These are phyloP conservation scores for Gnaphalium uliginosum DNA, from an alignment of 129 eudicot species.

Conservation along the genomic window DNA sequence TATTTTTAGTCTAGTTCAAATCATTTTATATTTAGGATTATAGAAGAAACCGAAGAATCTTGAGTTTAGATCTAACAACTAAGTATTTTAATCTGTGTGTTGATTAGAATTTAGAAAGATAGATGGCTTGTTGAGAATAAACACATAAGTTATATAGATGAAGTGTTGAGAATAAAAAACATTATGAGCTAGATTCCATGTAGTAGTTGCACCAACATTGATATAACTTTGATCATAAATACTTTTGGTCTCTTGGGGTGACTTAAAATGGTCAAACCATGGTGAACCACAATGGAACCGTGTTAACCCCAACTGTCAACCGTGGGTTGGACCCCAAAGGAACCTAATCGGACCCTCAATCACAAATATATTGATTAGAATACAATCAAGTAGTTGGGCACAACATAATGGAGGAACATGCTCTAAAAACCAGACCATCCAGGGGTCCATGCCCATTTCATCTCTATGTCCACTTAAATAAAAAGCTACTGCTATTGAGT, in stretches of 20 bases:
- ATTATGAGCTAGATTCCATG: conserved; percentile 22
- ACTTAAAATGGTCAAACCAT: conserved; percentile 30
- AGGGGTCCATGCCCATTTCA: conserved; percentile 42
- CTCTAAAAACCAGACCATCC: conserved; percentile 31
- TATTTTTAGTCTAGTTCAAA: no score
- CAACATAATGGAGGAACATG: conserved; percentile 36
- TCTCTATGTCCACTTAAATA: conserved; percentile 13
- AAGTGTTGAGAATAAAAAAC: conserved; percentile 1
- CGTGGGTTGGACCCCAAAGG: conserved; percentile 34
- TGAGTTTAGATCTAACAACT: neutral
- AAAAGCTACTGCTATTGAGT: no score
- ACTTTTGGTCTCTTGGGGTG: conserved; percentile 20
- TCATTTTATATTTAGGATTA: no score
- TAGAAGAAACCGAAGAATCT: neutral
- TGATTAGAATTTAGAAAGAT: neutral
- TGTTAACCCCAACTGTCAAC: conserved; percentile 21
- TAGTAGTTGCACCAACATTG: conserved; percentile 26
- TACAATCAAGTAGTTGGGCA: conserved; percentile 38
- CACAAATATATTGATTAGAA: conserved; percentile 23
- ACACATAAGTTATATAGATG: neutral
- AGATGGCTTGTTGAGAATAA: conserved; percentile 12
- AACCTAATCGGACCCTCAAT: conserved; percentile 19
- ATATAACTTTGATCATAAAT: conserved; percentile 25
- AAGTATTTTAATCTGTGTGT: neutral
- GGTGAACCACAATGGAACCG: conserved; percentile 17